Percentiles rank a stretch among this genome's conserved stretches.
Conservation (phyloP, 2,329 filamentous ascomycete species). For the Diaporthe aspalathi region DNA sequence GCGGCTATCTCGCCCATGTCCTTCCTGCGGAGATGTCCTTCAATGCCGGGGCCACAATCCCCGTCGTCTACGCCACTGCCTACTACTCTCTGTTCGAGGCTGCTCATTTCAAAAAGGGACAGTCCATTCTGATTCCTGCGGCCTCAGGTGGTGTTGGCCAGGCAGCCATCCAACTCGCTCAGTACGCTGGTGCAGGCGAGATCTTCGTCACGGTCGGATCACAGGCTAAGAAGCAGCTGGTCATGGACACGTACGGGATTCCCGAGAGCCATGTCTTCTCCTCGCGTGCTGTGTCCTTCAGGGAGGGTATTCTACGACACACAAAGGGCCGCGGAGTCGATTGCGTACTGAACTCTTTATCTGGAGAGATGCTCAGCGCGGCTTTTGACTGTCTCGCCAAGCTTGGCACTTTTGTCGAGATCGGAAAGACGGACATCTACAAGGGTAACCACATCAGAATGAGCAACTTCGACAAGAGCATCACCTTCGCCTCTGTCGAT, state of each 20-base stretch:
- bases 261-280: constrained; percentile 52
- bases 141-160: constrained; percentile 57
- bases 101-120: constrained; percentile 44
- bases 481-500: constrained; percentile 36
- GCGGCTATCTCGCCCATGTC: constrained; percentile 24
- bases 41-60: constrained; percentile 31
- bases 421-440: constrained; percentile 47
- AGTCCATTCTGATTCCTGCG: constrained; percentile 55
- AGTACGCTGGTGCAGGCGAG: constrained; percentile 48
- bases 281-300: constrained; percentile 29
- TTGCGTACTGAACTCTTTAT: constrained; percentile 40
- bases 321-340: constrained; percentile 37
- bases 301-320: constrained; percentile 23
- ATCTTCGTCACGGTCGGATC: constrained; percentile 54
- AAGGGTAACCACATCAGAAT: constrained; percentile 50
- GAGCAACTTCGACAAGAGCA: constrained; percentile 46
- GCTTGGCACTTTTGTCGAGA: constrained; percentile 49
- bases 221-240: constrained; percentile 48
- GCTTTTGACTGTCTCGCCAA: constrained; percentile 48
- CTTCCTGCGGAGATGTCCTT: constrained; percentile 37
- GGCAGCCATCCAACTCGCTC: constrained; percentile 55
- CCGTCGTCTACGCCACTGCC: constrained; percentile 45
- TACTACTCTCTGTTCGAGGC: constrained; percentile 53
- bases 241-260: constrained; percentile 51
- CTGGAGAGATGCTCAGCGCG: constrained; percentile 44